These are phyloP conservation scores for Starmerella floricola DNA, from an alignment of 805 yeast species.

Conservation along the genomic window DNA sequence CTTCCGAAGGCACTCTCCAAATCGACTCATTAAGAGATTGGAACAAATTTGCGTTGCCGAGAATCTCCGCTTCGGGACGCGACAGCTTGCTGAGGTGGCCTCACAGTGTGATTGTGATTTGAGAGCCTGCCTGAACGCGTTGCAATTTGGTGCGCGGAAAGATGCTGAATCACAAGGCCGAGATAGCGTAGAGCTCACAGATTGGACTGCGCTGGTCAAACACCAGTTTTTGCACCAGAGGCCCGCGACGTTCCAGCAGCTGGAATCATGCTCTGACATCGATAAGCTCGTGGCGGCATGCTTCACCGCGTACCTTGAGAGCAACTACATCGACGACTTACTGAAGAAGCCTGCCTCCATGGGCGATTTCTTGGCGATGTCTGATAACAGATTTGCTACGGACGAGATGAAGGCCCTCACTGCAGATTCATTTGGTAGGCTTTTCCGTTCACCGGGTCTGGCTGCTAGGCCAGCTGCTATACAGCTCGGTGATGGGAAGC, in stretches of 20 bases:
- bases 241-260: slow-evolving; percentile 36
- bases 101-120: slow-evolving; percentile 69
- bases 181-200: slow-evolving; percentile 9
- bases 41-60: slow-evolving; percentile 47
- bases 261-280: slow-evolving; percentile 38
- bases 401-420: slow-evolving; percentile 17
- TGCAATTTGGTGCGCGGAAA: slow-evolving; percentile 47
- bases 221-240: slow-evolving; percentile 46
- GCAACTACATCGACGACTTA: slow-evolving; percentile 49
- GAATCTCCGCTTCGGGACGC: slow-evolving; percentile 36
- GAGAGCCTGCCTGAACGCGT: slow-evolving; percentile 67
- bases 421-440: slow-evolving; percentile 47
- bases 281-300: slow-evolving; percentile 60
- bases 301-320: slow-evolving; percentile 50
- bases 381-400: slow-evolving; percentile 35
- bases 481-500: slow-evolving; percentile 2
- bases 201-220: slow-evolving; percentile 46
- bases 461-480: slow-evolving; percentile 13
- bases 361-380: slow-evolving; percentile 66
- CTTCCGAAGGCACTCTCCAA: slow-evolving; percentile 47
- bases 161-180: not conserved
- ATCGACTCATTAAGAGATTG: slow-evolving; percentile 37
- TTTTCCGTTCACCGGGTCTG: slow-evolving; percentile 37
- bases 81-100: slow-evolving; percentile 51
- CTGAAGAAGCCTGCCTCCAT: slow-evolving; percentile 38